A percentile compares a stretch with the other conserved stretches of the same genome.
Evolutionary conservation across 1,139 yeast species (phyloP).

Genomic region (Blastobotrys elegans): DNA sequence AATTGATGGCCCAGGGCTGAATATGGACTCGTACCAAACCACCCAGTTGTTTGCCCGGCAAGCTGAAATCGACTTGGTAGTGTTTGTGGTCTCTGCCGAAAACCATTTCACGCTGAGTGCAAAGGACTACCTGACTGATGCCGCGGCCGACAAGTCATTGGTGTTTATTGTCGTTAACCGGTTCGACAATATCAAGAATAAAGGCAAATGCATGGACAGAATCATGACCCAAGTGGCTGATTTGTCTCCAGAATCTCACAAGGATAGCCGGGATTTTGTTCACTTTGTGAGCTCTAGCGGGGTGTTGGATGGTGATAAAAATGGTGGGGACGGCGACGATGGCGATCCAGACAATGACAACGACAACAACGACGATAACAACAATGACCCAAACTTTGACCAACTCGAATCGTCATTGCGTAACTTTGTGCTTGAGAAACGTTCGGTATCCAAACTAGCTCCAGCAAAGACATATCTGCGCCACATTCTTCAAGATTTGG

Average conservation of each 20-base stretch:
- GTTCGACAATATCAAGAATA: slow-evolving; percentile 78
- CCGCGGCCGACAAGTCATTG: slow-evolving; percentile 86
- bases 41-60: slow-evolving; percentile 94
- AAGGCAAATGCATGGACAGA: slow-evolving; percentile 67
- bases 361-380: slow-evolving; percentile 31
- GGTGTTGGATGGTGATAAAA: slow-evolving; percentile 36
- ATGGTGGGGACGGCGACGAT: slow-evolving; percentile 38
- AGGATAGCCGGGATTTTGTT: slow-evolving; percentile 83
- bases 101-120: slow-evolving; percentile 94
- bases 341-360: slow-evolving; percentile 31
- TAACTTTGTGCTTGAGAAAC: slow-evolving; percentile 79
- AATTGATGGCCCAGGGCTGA: slow-evolving; percentile 96
- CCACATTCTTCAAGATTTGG: slow-evolving; percentile 65
- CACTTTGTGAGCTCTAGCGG: slow-evolving; percentile 79
- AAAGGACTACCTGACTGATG: slow-evolving; percentile 84
- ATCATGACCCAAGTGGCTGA: slow-evolving; percentile 84
- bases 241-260: slow-evolving; percentile 86
- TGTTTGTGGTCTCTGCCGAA: slow-evolving; percentile 94
- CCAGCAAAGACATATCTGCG: slow-evolving; percentile 85
- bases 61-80: slow-evolving; percentile 94
- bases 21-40: slow-evolving; percentile 89
- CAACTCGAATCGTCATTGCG: slow-evolving; percentile 79
- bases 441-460: slow-evolving; percentile 80
- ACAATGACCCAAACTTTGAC: slow-evolving; percentile 52
- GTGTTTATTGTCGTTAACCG: slow-evolving; percentile 92